Percentiles rank a stretch among this genome's conserved stretches.
Evolutionary conservation across 768 basidiomycete genomes (phyloP).

Genomic region (Kwoniella shandongensis): DNA sequence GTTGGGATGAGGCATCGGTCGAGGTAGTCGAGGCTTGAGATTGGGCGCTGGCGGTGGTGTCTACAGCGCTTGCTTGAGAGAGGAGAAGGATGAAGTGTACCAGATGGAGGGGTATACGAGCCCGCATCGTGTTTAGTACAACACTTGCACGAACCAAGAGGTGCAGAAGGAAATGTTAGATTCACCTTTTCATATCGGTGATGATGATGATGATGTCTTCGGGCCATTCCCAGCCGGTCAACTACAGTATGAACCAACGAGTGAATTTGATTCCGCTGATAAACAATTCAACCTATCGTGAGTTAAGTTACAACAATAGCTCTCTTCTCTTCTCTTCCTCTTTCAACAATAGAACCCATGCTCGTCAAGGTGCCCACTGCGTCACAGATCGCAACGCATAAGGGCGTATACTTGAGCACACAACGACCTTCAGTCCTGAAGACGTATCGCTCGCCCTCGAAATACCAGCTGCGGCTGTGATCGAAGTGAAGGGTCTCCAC

Average conservation of each 20-base stretch:
- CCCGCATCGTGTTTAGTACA: no score
- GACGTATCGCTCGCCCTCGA: no score
- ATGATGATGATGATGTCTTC: neutral
- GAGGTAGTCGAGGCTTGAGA: no score
- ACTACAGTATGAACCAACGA: neutral
- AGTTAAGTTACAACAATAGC: neutral
- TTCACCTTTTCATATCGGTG: no score
- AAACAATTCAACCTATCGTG: neutral
- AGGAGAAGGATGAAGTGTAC: no score
- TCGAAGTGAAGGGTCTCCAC: no score
- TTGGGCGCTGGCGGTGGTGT: no score
- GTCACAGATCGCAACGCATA: constrained; percentile 14
- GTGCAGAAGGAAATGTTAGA: no score
- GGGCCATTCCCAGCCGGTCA: neutral
- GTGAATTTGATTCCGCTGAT: constrained; percentile 17
- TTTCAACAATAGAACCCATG: neutral
- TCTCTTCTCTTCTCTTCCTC: constrained; percentile 5
- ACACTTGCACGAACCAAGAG: no score
- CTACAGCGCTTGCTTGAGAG: no score
- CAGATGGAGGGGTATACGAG: no score
- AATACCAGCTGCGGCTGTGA: no score
- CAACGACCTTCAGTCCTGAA: neutral
- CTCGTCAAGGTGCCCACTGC: constrained; percentile 23
- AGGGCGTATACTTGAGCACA: constrained; percentile 24
- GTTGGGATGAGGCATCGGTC: neutral